Base-by-base conservation (phyloP, 495 filamentous ascomycete species). In the Penicillium lividum region DNA sequence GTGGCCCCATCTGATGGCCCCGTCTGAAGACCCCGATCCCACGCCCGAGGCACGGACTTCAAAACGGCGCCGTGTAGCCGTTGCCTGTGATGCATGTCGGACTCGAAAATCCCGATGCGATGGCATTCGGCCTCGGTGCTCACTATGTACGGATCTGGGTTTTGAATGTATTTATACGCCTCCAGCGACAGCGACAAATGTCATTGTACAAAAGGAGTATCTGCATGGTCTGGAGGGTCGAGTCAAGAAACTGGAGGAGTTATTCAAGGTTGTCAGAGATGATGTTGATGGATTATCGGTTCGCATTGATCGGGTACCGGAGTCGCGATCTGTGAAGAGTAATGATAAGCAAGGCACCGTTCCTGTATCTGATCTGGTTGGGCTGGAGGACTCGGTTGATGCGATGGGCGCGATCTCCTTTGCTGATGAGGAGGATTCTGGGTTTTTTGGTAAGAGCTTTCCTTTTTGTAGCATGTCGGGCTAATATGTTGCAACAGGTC, bases 81-180 rank as follows among this genome's bases (percentile, higher is more conserved):
- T 82, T 51, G 79, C 79, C 30, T 81, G 79, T 51, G 70, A 72
- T 53, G 63, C 76, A 16, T 82, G 79, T 44, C 68, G 79, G 40
- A 67, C 64, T 7, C 69, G 79, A 16, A 82, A 82, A 50, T 79
- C 79, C 31, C 70, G 77, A 63, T 82, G 79, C 45, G 77, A 81
- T 63, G 76, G 79, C n/a, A 56, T 54, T 13, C 66, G 77, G n/a
- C 79, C 79, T 9, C 73, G 68, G 48, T 82, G 79, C 53, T 68
- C 66, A 44, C 65, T 68, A 50, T 81, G 79, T 50, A 44, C 40
- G 54, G 73, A 79, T 18, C 56, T 81, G 29, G 73, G 71, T 18
- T 75, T 75, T 54, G 77, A 79, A 9, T 82, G 79, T 61, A 59
- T 77, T 3, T 82, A 82, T 61, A 68, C 69, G 13, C 63, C 75